phyloP scores from a whole-genome alignment of 352 stramenopile species.

The Thalassiosira oceanica region DNA sequence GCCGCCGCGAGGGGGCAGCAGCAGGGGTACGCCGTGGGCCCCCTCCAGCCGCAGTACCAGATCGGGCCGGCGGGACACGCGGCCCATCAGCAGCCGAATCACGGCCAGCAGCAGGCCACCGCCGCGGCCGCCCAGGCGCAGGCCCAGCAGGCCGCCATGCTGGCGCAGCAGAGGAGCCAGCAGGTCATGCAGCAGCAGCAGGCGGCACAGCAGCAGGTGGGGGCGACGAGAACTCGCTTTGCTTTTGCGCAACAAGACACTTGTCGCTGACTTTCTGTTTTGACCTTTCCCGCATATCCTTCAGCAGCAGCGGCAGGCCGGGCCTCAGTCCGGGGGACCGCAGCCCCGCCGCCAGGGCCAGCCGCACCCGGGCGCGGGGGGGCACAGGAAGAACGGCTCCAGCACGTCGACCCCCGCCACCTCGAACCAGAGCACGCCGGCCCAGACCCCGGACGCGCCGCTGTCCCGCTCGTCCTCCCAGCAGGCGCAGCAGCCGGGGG shows the following conservation, averaged over 20 bases:
- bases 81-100: too few species aligned
- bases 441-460: conserved; percentile 5
- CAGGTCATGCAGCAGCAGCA: conserved; percentile 26
- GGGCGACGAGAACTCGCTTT: too few species aligned
- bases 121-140: too few species aligned
- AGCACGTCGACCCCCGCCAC: conserved; percentile 13
- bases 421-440: conserved; percentile 13
- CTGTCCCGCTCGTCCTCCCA: background rate
- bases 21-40: background rate
- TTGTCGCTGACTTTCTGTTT: too few species aligned
- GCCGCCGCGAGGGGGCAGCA: conserved; percentile 3
- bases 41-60: conserved; percentile 3
- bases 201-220: conserved; percentile 18
- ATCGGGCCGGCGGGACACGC: too few species aligned
- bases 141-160: conserved; percentile 2
- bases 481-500: conserved; percentile 3
- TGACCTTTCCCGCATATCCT: too few species aligned
- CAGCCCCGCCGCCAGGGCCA: conserved; percentile 10
- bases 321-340: conserved; percentile 4
- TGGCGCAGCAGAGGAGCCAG: conserved; percentile 12
- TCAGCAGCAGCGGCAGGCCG: conserved; percentile 24
- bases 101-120: conserved; percentile 7
- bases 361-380: conserved; percentile 6
- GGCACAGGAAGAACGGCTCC: conserved; percentile 3
- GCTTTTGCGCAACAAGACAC: too few species aligned